Base-by-base conservation (phyloP, 2,329 filamentous ascomycete species). In the Trichoderma citrinoviride region DNA sequence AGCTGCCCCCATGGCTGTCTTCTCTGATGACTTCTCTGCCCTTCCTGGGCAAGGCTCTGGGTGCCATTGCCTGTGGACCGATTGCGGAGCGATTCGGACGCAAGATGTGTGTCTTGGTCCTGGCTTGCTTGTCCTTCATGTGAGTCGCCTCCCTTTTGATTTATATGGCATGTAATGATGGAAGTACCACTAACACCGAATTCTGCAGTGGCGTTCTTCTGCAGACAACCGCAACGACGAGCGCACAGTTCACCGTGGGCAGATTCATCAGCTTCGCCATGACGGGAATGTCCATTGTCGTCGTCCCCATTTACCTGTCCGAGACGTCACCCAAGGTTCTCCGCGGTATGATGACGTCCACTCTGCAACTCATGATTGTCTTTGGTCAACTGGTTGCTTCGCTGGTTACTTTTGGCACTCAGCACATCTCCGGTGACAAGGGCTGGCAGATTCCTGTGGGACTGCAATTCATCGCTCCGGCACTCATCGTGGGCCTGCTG, bases 361-460 rank as follows among this genome's bases (percentile, higher is more conserved):
- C 71, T 1, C 56, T 75, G 12, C 73, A 75, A 49, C 57, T 73
- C 27, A 71, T 72, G 68, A 73, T 75, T 19, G 46, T 70, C 5
- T 66, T 73, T 3, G 73, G 73, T 7, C 63, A 71, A 23, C 25
- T 73, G 5, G 64, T 74, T 7, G 71, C 73, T 0, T 68, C 72
- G 0, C 62, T 73, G 3, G 69, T 75, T 17, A 72, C 67, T 1
- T 71, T 66, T 41, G 70, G 73, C 17, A 75, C 73, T 5, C 67
- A 69, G 37, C 57, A 67, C 12, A 71, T 75, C n/a, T 21, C 61
- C 1, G 61, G 41, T 7, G 53, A 68, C 1, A 64, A 65, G 0
- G 68, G 64, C 6, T 84, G 82, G 82, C 73, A 79, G 14, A 74
- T 79, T n/a, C 80, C 81, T 0, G 79, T 80, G 17, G 77, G 75